Evolutionary conservation across 2,329 filamentous ascomycete genomes (phyloP), one percentile per base, ranked within the genome.

Genomic region (Colletotrichum sp.): DNA sequence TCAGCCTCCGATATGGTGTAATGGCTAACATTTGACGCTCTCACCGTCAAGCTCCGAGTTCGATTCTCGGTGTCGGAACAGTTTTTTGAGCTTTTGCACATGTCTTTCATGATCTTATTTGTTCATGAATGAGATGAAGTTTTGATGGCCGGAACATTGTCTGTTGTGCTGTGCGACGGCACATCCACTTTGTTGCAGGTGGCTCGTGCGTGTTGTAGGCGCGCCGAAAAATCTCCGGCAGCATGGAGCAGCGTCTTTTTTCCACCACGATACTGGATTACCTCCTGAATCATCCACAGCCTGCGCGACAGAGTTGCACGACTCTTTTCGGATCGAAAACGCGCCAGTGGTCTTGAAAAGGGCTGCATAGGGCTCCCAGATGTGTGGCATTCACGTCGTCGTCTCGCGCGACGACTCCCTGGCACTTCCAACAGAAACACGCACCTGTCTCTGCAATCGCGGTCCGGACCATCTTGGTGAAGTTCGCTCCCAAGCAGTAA

Each of bases 371-470:
- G 16, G 26, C 18, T 44, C 16, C 16, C 39, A 44, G 18, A 93
- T 93, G 92, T 93, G 92, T 82, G 92, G 92, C 77, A 93, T 93
- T 69, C 87, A 92, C 81, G 88, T 86, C 44, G 83, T 85, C 55
- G 86, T 93, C 69, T 88, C 88, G 24, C 81, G 81, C 34, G 75
- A 80, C 64, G 80, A 81, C 55, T 77, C 83, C 24, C 80, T 79
- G 2, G 76, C 83, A 2, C 75, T 85, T 26, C 82, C 85, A 24
- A 74, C 81, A 13, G 82, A 85, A 3, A 80, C 92, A n/a, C 83
- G 83, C 72, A 80, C 83, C 52, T 83, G 88, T 21, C 86, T 93
- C 26, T 84, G 84, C 77, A 92, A 88, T 44, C 89, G 92, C 78
- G 92, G 91, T 1, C 92, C 91, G 3, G 92, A 93, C 80, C 88